Conservation (phyloP, 148 eudicot genomes). For the Rhododendron vialii region DNA sequence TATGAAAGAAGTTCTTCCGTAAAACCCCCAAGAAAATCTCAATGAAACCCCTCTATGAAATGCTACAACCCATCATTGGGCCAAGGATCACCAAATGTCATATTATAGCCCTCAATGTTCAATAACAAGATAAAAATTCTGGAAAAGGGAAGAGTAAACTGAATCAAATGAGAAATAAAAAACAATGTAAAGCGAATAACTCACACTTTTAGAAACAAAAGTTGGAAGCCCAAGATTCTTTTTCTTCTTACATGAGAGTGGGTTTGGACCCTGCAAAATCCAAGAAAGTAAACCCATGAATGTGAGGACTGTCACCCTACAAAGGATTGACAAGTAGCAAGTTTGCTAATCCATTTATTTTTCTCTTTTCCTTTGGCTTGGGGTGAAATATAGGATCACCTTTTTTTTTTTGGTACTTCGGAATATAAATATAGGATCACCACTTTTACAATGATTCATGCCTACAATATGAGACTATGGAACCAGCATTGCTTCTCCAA, state of each 20-base stretch:
- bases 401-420: too few species aligned
- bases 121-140: neutral
- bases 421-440: neutral
- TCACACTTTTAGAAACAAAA: conserved; percentile 34
- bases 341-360: neutral
- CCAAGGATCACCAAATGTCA: neutral
- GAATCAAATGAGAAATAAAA: neutral
- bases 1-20: neutral
- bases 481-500: neutral
- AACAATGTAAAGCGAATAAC: neutral
- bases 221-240: conserved; percentile 35
- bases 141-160: neutral
- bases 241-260: conserved; percentile 82
- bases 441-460: neutral
- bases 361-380: neutral
- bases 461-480: neutral
- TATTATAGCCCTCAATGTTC: neutral
- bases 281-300: conserved; percentile 2
- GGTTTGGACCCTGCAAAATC: conserved; percentile 79
- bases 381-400: neutral
- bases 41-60: neutral
- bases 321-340: neutral
- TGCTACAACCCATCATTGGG: neutral
- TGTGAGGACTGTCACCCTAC: neutral
- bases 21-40: neutral